Evolutionary conservation across 179 eudicot species (phyloP).

Genomic region (Beta corolliflora): DNA sequence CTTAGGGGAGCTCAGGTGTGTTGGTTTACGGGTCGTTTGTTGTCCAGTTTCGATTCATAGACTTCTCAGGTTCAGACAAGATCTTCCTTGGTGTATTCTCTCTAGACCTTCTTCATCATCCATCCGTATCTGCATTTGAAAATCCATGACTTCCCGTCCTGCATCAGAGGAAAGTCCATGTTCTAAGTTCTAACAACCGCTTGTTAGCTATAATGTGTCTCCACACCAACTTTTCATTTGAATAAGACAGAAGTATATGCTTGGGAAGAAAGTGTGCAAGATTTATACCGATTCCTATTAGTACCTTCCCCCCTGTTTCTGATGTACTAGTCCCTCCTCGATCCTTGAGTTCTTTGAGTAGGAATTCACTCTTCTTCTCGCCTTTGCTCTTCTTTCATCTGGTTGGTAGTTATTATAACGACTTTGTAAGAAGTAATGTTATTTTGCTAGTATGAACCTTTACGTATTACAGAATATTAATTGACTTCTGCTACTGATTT

Average conservation of each 20-base stretch:
- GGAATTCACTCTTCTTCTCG: not conserved
- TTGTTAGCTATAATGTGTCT: not conserved
- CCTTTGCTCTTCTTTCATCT: not conserved
- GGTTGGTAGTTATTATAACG: not conserved
- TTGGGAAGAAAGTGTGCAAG: not conserved
- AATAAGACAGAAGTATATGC: not conserved
- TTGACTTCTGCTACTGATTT: constrained; percentile 31
- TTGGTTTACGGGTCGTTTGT: not conserved
- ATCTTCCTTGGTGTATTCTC: not conserved
- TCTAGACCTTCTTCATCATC: not conserved
- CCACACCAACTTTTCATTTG: not conserved
- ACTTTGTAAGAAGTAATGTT: not conserved
- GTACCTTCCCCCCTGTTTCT: not conserved
- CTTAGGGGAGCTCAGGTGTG: not conserved
- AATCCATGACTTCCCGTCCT: not conserved
- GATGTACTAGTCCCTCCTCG: not conserved
- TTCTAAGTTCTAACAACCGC: not conserved
- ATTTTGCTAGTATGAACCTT: not conserved
- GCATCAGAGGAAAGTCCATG: not conserved
- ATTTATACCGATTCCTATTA: not conserved
- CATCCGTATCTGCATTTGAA: not conserved
- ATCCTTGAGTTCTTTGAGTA: not conserved
- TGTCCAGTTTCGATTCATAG: not conserved
- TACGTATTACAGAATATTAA: not conserved
- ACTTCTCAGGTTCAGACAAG: not conserved